Evolutionary conservation across 148 eudicot species (phyloP), one percentile per base, ranked within the genome.

Genomic region (Amaranthus palmeri): DNA sequence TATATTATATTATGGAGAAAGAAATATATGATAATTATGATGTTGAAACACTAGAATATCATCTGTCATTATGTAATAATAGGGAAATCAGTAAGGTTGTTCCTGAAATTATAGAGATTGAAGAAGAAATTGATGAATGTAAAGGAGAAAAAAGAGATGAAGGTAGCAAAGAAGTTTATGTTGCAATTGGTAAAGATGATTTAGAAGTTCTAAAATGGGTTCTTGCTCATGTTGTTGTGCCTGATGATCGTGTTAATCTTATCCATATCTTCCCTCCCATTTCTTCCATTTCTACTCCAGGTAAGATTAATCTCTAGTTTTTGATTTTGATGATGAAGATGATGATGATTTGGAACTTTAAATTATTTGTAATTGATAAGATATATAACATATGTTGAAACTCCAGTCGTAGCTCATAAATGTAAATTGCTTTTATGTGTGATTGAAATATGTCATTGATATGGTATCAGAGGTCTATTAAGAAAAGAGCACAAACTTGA

Each of bases 151-250:
- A 75, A 0, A 53, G 53, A 3, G 43, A 8, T 6, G 8, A 44
- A 2, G 4, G 4, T 3, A 53, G 13, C 0, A 45, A 73, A 14
- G 93, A 88, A 74, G 87, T 86, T 8, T 86, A 79, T 78, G 84
- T 88, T 15, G 90, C 87, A 46, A 88, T 86, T 6, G 93, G 90
- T 4, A 88, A 79, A 80, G 77, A 85, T 71, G 90, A 86, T 61
- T 67, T 83, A 59, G 86, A 78, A 53, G 87, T 85, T 5, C 77
- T 88, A 12, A 83, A 68, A 78, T 88, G 90, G 90, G 88, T 83
- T 54, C 79, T 88, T 58, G 82, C 85, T 80, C 86, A 86, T 79
- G 81, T 51, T 48, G 74, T 81, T 36, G 12, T 14, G 8, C 86
- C 85, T 0, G 88, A 85, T 40, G 75, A 79, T 75, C 79, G 83